Evolutionary conservation across 2,329 filamentous ascomycete genomes (phyloP).

Genomic region (Truncatella angustata): DNA sequence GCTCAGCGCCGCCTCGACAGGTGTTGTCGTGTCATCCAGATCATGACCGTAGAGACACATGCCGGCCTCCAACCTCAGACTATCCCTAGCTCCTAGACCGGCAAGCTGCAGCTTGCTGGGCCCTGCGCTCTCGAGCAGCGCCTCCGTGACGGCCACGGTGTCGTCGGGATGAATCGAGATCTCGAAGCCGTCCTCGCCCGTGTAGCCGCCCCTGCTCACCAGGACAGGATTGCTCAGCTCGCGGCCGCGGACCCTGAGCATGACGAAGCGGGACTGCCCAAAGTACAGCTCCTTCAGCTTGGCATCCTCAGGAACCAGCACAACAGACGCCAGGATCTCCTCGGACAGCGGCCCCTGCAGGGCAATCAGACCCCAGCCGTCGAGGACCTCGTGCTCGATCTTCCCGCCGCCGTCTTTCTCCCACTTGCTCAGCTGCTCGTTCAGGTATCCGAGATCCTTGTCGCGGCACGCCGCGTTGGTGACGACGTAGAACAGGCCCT

Average conservation of each 20-base stretch:
- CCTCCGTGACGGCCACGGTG: constrained; percentile 64
- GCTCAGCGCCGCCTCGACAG: constrained; percentile 53
- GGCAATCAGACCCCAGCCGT: constrained; percentile 76
- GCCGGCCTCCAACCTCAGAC: constrained; percentile 88
- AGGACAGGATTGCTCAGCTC: constrained; percentile 54
- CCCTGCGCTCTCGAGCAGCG: constrained; percentile 65
- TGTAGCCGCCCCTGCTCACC: constrained; percentile 89
- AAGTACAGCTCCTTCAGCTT: constrained; percentile 75
- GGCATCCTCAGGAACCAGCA: constrained; percentile 50
- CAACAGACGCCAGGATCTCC: constrained; percentile 63
- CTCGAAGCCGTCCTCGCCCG: constrained; percentile 97
- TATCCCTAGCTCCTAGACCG: constrained; percentile 88
- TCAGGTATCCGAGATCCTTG: constrained; percentile 80
- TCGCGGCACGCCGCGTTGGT: constrained; percentile 91
- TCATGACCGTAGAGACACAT: constrained; percentile 99
- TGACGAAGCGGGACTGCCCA: constrained; percentile 68
- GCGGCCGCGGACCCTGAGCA: constrained; percentile 60
- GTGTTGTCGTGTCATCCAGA: constrained; percentile 72
- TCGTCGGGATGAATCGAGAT: constrained; percentile 75
- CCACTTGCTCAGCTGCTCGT: constrained; percentile 64
- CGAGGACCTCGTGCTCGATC: constrained; percentile 68
- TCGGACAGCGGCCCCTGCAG: constrained; percentile 82
- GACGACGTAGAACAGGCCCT: constrained; percentile 83
- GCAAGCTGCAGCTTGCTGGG: constrained; percentile 69
- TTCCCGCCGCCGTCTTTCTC: constrained; percentile 50